Percentiles rank a stretch among this genome's conserved stretches.
Conservation (phyloP, 148 eudicot species). For the Silene latifolia region DNA sequence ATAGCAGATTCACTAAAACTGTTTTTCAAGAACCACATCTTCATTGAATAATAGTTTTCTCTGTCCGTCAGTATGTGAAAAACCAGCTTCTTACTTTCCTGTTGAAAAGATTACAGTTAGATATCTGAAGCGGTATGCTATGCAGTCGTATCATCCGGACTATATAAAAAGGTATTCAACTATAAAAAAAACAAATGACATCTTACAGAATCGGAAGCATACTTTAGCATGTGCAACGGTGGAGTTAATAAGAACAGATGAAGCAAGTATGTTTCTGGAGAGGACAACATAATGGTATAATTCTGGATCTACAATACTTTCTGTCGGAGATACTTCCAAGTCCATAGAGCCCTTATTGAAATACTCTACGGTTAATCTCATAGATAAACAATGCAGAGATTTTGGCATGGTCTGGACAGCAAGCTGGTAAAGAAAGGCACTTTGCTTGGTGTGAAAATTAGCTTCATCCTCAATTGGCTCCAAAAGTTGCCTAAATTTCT, state of each 20-base stretch:
- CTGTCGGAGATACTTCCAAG: conserved; percentile 37
- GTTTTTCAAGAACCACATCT: conserved; percentile 67
- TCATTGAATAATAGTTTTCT: conserved; percentile 83
- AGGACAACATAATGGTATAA: conserved; percentile 78
- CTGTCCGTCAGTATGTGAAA: conserved; percentile 87
- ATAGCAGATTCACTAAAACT: conserved; percentile 64
- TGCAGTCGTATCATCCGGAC: too few relatives aligned
- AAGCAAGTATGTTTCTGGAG: conserved; percentile 78
- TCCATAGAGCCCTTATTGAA: conserved; percentile 54
- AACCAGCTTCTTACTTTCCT: conserved; percentile 79
- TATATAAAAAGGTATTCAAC: background rate
- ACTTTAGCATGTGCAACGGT: conserved; percentile 78
- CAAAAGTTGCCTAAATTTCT: conserved; percentile 92
- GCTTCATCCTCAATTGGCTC: conserved; percentile 96
- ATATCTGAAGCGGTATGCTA: background rate
- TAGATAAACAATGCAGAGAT: conserved; percentile 84
- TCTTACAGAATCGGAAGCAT: conserved; percentile 25
- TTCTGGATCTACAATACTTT: conserved; percentile 51
- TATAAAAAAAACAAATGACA: background rate
- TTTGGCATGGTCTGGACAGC: conserved; percentile 95
- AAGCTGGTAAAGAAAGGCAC: conserved; percentile 92
- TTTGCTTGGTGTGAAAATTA: conserved; percentile 89
- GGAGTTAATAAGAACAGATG: conserved; percentile 86
- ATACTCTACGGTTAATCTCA: conserved; percentile 88
- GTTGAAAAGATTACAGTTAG: conserved; percentile 32